phyloP scores from a whole-genome alignment of 1,139 yeast species.

The Yamadazyma diospyri region DNA sequence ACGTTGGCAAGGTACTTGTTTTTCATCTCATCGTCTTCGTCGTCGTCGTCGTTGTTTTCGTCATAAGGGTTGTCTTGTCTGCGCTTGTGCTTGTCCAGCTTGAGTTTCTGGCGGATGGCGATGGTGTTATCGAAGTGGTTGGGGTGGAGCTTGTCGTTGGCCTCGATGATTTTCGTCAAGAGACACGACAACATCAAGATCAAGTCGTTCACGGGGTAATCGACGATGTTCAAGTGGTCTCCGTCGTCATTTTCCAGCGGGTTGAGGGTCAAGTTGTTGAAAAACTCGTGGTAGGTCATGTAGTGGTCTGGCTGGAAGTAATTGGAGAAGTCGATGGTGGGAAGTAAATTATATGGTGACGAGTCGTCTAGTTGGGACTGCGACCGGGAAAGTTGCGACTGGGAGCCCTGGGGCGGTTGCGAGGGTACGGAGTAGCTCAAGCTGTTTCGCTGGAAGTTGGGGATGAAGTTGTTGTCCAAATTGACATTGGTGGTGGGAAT shows the following conservation, averaged over 20 bases:
- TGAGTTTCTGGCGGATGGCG: slow-evolving; percentile 43
- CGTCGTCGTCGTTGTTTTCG: slow-evolving; percentile 30
- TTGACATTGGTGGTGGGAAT: slow-evolving; percentile 18
- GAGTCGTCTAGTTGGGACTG: slow-evolving; percentile 2
- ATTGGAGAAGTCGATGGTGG: background rate
- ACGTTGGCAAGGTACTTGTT: slow-evolving; percentile 68
- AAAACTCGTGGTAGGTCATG: slow-evolving; percentile 43
- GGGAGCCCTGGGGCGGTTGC: slow-evolving; percentile 5
- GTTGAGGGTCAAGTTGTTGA: slow-evolving; percentile 31
- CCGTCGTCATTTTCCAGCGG: slow-evolving; percentile 24
- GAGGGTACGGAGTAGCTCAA: slow-evolving; percentile 7
- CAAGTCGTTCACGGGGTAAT: slow-evolving; percentile 77
- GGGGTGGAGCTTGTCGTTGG: slow-evolving; percentile 84
- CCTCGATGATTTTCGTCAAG: slow-evolving; percentile 80
- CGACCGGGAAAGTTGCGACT: slow-evolving; percentile 7
- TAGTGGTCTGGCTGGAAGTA: slow-evolving; percentile 39
- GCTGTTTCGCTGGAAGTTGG: slow-evolving; percentile 13
- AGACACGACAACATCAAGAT: slow-evolving; percentile 81
- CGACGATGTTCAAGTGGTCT: slow-evolving; percentile 74
- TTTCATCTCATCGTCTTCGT: slow-evolving; percentile 44
- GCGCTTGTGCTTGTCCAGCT: slow-evolving; percentile 28
- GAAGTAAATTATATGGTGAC: background rate
- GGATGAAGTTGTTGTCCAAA: slow-evolving; percentile 14
- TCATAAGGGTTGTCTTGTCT: slow-evolving; percentile 16
- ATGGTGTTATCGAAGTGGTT: slow-evolving; percentile 58